These are phyloP conservation scores for Thermothielavioides terrestris DNA, from an alignment of 495 filamentous ascomycete genomes.

Conservation along the genomic window DNA sequence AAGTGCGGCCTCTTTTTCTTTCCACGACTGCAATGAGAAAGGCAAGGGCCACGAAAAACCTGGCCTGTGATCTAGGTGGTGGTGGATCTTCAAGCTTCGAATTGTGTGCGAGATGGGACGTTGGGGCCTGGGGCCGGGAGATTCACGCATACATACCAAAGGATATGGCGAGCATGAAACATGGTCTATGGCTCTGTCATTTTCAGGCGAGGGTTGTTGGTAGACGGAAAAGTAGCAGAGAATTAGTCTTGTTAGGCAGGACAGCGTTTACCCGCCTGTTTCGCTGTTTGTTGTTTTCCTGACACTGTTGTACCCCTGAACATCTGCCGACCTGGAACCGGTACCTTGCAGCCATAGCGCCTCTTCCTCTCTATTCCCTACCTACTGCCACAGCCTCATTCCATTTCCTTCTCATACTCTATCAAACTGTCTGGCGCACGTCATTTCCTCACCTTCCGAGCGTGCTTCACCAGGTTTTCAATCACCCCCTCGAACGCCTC, in stretches of 20 bases:
- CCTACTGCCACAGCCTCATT: not conserved
- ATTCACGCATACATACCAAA: conserved; percentile 4
- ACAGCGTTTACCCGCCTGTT: not conserved
- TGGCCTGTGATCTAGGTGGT: conserved; percentile 2
- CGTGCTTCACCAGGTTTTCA: conserved; percentile 94
- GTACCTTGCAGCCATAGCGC: too few relatives aligned
- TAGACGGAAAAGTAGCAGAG: conserved; percentile 2
- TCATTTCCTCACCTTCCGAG: conserved; percentile 73
- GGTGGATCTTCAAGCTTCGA: not conserved
- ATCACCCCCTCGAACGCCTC: conserved; percentile 97
- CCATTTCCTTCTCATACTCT: not conserved
- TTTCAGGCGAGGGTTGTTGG: not conserved
- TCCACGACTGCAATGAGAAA: conserved; percentile 7
- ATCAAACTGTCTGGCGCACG: not conserved
- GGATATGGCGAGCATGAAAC: not conserved
- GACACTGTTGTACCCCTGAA: not conserved
- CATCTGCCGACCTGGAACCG: too few relatives aligned
- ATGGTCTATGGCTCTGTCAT: not conserved
- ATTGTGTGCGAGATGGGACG: not conserved
- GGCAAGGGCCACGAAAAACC: conserved; percentile 1
- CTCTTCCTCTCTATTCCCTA: not conserved
- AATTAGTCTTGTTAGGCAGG: not conserved
- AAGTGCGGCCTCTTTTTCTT: conserved; percentile 3
- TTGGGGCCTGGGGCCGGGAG: not conserved
- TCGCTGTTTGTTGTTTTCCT: not conserved